Percentiles rank a stretch among this genome's conserved stretches.
phyloP scores from a whole-genome alignment of 2,329 filamentous ascomycete species.

The Venturiaceae sp. region DNA sequence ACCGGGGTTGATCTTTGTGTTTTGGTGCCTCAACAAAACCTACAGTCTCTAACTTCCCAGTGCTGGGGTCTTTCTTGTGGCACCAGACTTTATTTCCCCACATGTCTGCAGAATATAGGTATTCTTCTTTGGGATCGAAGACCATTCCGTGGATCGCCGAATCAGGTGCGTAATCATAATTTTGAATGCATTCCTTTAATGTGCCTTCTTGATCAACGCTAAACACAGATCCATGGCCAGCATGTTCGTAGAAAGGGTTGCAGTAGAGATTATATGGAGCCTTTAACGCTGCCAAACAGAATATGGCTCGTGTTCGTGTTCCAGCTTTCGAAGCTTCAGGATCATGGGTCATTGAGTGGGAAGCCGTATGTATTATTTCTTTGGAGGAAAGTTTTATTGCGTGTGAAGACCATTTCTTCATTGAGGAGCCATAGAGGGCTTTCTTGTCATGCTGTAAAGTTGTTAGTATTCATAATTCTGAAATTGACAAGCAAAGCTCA shows the following conservation, averaged over 20 bases:
- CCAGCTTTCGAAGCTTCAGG: constrained; percentile 56
- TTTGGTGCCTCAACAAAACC: constrained; percentile 64
- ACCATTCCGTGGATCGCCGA: constrained; percentile 76
- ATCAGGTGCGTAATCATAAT: constrained; percentile 60
- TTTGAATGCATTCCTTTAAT: constrained; percentile 57
- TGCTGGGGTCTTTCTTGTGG: constrained; percentile 57
- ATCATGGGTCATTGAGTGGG: constrained; percentile 67
- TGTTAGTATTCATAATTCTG: constrained; percentile 12
- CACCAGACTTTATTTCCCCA: constrained; percentile 76
- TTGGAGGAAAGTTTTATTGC: constrained; percentile 59
- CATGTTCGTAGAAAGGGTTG: constrained; percentile 83
- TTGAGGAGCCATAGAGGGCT: constrained; percentile 79
- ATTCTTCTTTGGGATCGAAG: constrained; percentile 62
- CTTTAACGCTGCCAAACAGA: constrained; percentile 69
- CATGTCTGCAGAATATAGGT: constrained; percentile 72
- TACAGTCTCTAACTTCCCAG: constrained; percentile 57
- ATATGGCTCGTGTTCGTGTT: constrained; percentile 82
- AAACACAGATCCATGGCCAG: constrained; percentile 73
- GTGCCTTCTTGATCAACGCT: constrained; percentile 45
- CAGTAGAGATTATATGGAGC: constrained; percentile 77
- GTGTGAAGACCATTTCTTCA: constrained; percentile 90
- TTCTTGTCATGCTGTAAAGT: constrained; percentile 60
- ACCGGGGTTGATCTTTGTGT: constrained; percentile 68
- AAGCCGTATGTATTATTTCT: constrained; percentile 64
- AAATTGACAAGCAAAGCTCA: constrained; percentile 32